Base-by-base conservation (phyloP, 176 grass and related monocot genomes). In the Phoenix dactylifera region DNA sequence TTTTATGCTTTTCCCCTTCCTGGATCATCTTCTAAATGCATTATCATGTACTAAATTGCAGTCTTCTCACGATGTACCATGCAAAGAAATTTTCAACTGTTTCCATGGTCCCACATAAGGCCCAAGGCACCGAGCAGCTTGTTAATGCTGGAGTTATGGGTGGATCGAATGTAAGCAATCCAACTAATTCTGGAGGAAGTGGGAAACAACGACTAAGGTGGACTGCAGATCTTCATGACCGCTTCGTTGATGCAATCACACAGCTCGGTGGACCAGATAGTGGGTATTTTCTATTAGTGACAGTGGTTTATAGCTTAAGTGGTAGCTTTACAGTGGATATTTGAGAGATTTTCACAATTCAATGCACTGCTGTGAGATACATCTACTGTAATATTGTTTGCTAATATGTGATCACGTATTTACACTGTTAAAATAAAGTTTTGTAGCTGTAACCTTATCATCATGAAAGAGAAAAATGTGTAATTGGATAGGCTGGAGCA, bases 201-300 rank as follows among this genome's bases (percentile, higher is more conserved):
- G 87, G 83, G 53, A 97, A 97, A 57, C 87, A 97, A 61, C 71
- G 92, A 6, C 49, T 97, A 52, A 67, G 92, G 55, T 97, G 92
- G 92, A 97, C 87, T 54, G 80, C 92, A 24, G 92, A 97, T 80
- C 92, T 97, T 60, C 92, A 97, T 62, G 85, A 82, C 54, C 87
- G 87, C 49, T 97, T 97, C 82, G 92, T 97, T 71, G 81, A 91
- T 88, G 92, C 92, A 30, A 97, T 97, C 4, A 68, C 84, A 12
- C 87, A 97, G 32, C 92, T 97, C 49, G 92, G 92, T 71, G 92
- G 92, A 77, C 87, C 92, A 85, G 92, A 97, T 75, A 84, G 92
- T 97, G 83, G 76, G 86, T 87, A 87, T 84, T 90, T 80, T 83
- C 71, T 67, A 16, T 72, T 26, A 73, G 64, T 73, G 49, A 55